Evolutionary conservation across 2,329 filamentous ascomycete species (phyloP), one percentile per base, ranked within the genome.

Genomic region (Trichophyton benhamiae): DNA sequence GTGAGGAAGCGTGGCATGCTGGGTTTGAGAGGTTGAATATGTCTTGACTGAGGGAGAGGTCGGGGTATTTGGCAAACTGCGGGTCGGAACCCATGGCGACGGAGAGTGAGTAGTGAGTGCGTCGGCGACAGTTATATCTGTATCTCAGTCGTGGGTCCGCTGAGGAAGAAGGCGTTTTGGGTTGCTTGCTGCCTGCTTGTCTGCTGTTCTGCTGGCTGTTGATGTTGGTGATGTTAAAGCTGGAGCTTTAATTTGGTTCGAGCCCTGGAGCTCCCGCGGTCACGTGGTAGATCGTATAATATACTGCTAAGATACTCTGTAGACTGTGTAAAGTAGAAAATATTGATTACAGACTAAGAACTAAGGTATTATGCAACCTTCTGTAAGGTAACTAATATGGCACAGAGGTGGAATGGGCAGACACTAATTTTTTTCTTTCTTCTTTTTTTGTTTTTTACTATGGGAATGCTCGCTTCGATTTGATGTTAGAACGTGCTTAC

Each of bases 1-100:
- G 83, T 65, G 78, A 74, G 36, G 76, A 66, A 65, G 78, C 72
- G 57, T 80, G 72, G 67, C 81, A 79, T 67, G 80, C 77, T 69
- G 82, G 81, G 71, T 84, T 85, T 66, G 83, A 83, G 72, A 87
- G 77, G 69, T 83, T 82, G 79, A 87, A 87, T 75, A 87, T 83
- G 76, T 84, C 79, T 76, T 86, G 84, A 61, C 84, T 81, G 70
- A 87, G 79, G 65, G 80, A 75, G 69, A 87, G 83, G 71, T 84
- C 78, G 60, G 84, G 84, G 69, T 82, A 85, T 72, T 82, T 82
- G 68, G 83, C 79, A 73, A 84, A 86, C 71, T 85, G 83, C 66
- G 83, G 82, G 72, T 87, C 84, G 68, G 84, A 79, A 64, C 77
- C 78, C 78, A 80, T 85, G 77, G 46, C 48, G 57, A 49, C 38